Evolutionary conservation across 768 basidiomycete genomes (phyloP), one percentile per base, ranked within the genome.

Genomic region (Rhizopogon roseolus): DNA sequence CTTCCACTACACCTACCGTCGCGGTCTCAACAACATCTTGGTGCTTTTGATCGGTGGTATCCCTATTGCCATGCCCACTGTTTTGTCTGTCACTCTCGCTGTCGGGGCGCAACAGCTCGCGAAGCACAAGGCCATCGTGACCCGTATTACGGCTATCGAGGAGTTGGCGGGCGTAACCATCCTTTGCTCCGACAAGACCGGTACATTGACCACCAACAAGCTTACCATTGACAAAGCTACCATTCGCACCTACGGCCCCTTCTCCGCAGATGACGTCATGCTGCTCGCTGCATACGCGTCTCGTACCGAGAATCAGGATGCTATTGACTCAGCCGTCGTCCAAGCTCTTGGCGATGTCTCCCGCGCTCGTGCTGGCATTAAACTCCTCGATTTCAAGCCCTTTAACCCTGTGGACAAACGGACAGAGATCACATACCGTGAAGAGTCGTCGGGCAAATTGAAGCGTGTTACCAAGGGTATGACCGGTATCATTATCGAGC

Each of bases 401-500:
- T 98, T 98, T 84, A 97, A 98, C 80, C 96, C 96, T 49, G 93
- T 95, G 63, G 93, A 96, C 81, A 98, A 98, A 81, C 92, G 95
- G 66, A 98, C 96, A 55, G 96, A 98, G 76, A 95, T 96, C 70
- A 98, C 96, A 48, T 98, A 98, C 78, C 87, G 84, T 45, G 95
- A 97, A 70, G 88, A 94, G 71, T 80, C 92, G 7, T 80, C 90
- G n/a, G 96, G 96, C 73, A 92, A 89, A 72, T 82, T 98, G 62
- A 97, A 96, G 84, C 92, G 96, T 65, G 96, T 96, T 65, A 97
- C 96, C 69, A 98, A 98, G 87, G 96, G 96, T 70, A 98, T 98
- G 96, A 98, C 96, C 41, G 96, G 94, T 77, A 89, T 93, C 72
- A 93, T 98, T 78, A 94, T 97, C 66, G 93, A 96, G 54, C 88